Evolutionary conservation across 306 rosid species (phyloP).

Genomic region (Cucurbita moschata): DNA sequence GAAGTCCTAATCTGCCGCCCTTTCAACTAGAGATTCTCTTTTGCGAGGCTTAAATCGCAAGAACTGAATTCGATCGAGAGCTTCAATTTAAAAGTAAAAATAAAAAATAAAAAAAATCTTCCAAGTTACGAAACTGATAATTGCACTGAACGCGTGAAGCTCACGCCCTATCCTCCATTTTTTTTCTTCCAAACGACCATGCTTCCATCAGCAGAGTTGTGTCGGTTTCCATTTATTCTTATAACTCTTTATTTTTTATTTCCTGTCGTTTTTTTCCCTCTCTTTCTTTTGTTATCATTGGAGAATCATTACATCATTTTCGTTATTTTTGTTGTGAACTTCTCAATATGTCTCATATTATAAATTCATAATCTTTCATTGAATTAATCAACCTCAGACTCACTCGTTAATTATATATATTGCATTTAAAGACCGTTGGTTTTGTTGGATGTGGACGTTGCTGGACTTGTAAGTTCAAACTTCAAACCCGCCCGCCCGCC

Average conservation of each 20-base stretch:
- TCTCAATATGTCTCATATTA: no score
- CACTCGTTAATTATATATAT: no score
- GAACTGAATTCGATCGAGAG: background rate
- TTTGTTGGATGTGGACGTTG: no score
- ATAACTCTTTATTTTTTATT: no score
- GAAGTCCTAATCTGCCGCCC: conserved; percentile 1
- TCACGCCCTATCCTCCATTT: conserved; percentile 19
- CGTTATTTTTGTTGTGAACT: no score
- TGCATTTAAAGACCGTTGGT: background rate
- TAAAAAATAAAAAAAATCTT: background rate
- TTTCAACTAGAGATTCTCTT: background rate
- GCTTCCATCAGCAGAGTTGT: conserved; percentile 2
- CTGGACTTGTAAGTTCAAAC: no score
- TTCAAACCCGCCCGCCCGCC: no score
- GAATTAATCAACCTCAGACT: no score
- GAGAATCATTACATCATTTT: no score
- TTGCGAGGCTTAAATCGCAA: conserved; percentile 7
- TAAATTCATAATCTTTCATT: no score
- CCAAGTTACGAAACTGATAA: conserved; percentile 3
- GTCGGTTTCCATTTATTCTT: conserved; percentile 8
- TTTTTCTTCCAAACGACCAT: background rate
- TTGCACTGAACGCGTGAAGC: conserved; percentile 20
- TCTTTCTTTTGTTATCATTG: no score
- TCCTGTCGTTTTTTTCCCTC: no score
- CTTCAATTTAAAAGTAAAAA: background rate